Conservation (phyloP, 2,329 filamentous ascomycete genomes). For the Teratosphaeria pseudoeucalypti region DNA sequence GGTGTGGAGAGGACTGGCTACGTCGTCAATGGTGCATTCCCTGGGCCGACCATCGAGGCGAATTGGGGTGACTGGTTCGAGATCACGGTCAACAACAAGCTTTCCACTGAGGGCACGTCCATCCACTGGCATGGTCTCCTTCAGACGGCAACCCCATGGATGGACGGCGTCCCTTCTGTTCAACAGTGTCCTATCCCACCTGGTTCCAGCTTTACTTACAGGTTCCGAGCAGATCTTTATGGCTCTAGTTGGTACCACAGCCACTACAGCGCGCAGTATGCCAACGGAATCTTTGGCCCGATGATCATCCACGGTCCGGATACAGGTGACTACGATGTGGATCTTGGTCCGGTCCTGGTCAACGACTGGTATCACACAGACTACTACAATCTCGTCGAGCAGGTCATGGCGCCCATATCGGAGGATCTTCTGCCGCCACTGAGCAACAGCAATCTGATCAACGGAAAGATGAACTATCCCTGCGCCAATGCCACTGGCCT, state of each 20-base stretch:
- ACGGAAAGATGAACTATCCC: conserved; percentile 22
- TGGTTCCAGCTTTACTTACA: conserved; percentile 26
- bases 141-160: conserved; percentile 43
- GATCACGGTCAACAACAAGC: conserved; percentile 26
- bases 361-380: conserved; percentile 34
- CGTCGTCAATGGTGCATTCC: conserved; percentile 25
- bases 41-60: conserved; percentile 25
- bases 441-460: conserved; percentile 26
- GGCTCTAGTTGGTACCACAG: conserved; percentile 30
- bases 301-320: conserved; percentile 37
- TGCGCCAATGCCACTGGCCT: conserved; percentile 6
- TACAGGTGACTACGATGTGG: conserved; percentile 33
- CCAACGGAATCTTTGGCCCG: conserved; percentile 31
- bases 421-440: conserved; percentile 15
- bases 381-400: conserved; percentile 21
- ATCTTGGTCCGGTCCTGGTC: conserved; percentile 33
- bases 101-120: conserved; percentile 33
- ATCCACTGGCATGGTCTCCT: conserved; percentile 44
- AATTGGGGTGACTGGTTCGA: conserved; percentile 27
- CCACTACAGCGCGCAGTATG: conserved; percentile 33
- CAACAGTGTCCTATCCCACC: conserved; percentile 37
- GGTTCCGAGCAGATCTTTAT: conserved; percentile 32
- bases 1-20: conserved; percentile 21
- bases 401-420: conserved; percentile 19
- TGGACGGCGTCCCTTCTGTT: conserved; percentile 39